phyloP scores from a whole-genome alignment of 1,284 basidiomycete species.

The Ustilago hordei region DNA sequence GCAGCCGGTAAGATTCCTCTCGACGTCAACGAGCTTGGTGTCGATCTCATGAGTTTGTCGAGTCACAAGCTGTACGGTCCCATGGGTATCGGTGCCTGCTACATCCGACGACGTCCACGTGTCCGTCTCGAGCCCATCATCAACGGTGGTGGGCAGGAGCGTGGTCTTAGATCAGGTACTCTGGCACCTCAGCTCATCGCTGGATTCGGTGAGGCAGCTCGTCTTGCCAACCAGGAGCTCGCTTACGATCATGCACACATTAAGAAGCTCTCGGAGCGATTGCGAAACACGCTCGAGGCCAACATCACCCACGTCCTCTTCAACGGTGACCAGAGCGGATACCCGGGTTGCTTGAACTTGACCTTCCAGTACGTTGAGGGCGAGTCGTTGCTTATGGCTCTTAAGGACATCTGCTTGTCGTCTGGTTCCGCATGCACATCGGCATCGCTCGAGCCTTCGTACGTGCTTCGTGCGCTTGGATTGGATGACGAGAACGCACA shows the following conservation, averaged over 20 bases:
- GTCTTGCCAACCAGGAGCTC: constrained; percentile 93
- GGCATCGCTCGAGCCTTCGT: constrained; percentile 96
- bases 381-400: constrained; percentile 95
- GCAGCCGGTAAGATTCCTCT: constrained; percentile 77
- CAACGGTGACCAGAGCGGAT: constrained; percentile 85
- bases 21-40: constrained; percentile 94
- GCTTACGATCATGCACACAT: constrained; percentile 84
- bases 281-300: constrained; percentile 83
- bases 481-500: constrained; percentile 97
- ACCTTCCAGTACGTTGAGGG: constrained; percentile 98
- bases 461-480: constrained; percentile 95
- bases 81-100: constrained; percentile 94
- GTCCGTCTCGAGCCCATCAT: constrained; percentile 95
- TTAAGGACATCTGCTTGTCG: constrained; percentile 96
- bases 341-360: constrained; percentile 83
- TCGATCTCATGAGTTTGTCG: constrained; percentile 95
- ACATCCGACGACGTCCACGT: constrained; percentile 90
- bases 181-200: constrained; percentile 89
- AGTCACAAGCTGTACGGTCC: constrained; percentile 99
- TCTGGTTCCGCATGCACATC: constrained; percentile 99
- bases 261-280: constrained; percentile 81
- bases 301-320: constrained; percentile 90
- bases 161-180: constrained; percentile 93
- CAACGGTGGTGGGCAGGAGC: constrained; percentile 96
- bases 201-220: constrained; percentile 93